Base-by-base conservation (phyloP, 2,329 filamentous ascomycete species). In the Hymenoscyphus linearis region DNA sequence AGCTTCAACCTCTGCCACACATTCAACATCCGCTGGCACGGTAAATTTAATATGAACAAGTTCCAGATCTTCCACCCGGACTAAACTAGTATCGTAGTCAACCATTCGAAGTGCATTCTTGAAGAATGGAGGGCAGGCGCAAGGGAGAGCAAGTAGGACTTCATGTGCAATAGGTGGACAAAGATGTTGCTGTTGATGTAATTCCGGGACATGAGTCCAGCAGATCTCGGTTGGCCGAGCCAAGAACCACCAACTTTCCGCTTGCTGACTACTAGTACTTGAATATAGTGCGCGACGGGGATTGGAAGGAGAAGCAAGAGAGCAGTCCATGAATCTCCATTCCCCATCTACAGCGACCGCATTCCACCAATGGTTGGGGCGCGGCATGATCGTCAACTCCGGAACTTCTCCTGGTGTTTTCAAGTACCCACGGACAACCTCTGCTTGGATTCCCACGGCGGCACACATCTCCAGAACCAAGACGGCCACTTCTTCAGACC, bases 291-390 rank as follows among this genome's bases (percentile, higher is more conserved):
- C 80, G 55, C 96, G 85, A 61, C 85, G 86, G 10, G 95, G 93
- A 70, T 98, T 91, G 0, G 93, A 96, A 13, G 93, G 93, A 65
- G 89, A 93, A 3, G 95, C 92, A 55, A 99, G 80, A 37, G 91
- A 96, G 73, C 91, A 95, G 74, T 99, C 95, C 78, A 99, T 91
- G 66, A 98, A 89, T 57, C 95, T 89, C 95, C 95, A 99, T 76
- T 97, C 92, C 25, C 90, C 88, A 74, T 99, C 95, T 9, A 97
- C 87, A 37, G 97, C 78, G 18, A 98, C 91, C 0, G 91, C 87
- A 69, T 99, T 99, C 95, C 95, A 99, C 86, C 90, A 98, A 76
- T 99, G 95, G 71, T 99, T 99, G 0, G 93, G 83, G 34, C 88
- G 85, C n/a, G 91, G 90, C 74, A 93, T 85, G 61, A 88, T 88